Percentiles rank a stretch among this genome's conserved stretches.
Conservation (phyloP, 2,329 filamentous ascomycete species). For the Colletotrichum salicis region DNA sequence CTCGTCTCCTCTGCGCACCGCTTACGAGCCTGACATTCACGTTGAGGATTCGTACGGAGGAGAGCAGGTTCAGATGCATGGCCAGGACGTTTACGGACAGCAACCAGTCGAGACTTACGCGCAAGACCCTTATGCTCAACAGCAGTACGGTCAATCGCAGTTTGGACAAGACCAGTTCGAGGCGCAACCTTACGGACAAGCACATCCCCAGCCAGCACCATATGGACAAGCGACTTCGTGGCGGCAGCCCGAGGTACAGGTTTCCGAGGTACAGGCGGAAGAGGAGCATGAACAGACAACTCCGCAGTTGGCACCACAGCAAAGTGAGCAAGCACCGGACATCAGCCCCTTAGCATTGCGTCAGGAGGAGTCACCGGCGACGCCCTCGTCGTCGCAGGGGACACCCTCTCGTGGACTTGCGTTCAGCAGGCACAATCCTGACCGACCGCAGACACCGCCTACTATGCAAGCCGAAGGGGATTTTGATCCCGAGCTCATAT, state of each 20-base stretch:
- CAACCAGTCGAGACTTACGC: not conserved
- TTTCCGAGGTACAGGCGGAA: constrained; percentile 2
- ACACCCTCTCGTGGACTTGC: constrained; percentile 39
- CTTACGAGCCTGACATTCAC: not conserved
- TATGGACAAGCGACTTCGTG: not conserved
- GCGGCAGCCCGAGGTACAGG: constrained; percentile 11
- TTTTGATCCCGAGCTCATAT: constrained; percentile 36
- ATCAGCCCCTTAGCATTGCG: constrained; percentile 36
- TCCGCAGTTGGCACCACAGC: constrained; percentile 33
- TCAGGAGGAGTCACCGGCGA: constrained; percentile 31
- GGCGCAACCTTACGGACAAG: not conserved
- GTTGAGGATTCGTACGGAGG: not conserved
- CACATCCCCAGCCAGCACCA: not conserved
- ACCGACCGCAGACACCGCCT: constrained; percentile 38
- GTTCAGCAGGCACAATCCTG: constrained; percentile 42
- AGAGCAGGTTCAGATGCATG: not conserved
- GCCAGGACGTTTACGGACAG: not conserved
- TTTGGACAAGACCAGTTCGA: not conserved
- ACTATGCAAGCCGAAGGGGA: constrained; percentile 19
- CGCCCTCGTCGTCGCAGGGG: constrained; percentile 12
- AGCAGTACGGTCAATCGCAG: not conserved
- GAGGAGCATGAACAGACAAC: constrained; percentile 28
- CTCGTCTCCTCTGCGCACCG: not conserved
- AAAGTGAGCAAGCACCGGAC: constrained; percentile 31
- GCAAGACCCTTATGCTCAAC: not conserved